phyloP scores from a whole-genome alignment of 345 rosid species.

The Anacardium occidentale region DNA sequence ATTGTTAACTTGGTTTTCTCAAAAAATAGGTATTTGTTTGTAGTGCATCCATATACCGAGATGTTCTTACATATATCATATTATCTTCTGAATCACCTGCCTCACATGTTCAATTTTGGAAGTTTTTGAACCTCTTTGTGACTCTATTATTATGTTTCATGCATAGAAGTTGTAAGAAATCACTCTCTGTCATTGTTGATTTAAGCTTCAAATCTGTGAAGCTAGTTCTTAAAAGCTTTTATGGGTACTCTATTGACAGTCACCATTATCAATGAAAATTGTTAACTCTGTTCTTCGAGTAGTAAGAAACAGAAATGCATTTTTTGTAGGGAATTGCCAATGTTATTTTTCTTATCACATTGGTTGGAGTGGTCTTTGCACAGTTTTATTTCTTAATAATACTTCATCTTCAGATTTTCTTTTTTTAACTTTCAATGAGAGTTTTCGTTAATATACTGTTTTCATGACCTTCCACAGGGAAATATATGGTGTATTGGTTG shows the following conservation, averaged over 20 bases:
- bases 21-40: too few relatives aligned
- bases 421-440: not conserved
- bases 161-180: too few relatives aligned
- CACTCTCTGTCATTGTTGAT: too few relatives aligned
- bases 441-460: not conserved
- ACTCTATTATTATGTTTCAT: too few relatives aligned
- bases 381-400: not conserved
- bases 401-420: constrained; percentile 2
- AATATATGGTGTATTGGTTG: constrained; percentile 78
- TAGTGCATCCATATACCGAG: too few relatives aligned
- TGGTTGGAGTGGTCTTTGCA: not conserved
- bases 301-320: not conserved
- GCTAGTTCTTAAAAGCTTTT: not conserved
- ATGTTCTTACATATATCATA: too few relatives aligned
- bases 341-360: not conserved
- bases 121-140: too few relatives aligned
- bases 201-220: not conserved
- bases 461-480: constrained; percentile 40
- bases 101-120: too few relatives aligned
- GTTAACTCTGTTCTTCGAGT: too few relatives aligned
- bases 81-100: too few relatives aligned
- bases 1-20: too few relatives aligned
- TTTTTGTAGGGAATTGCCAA: not conserved
- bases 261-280: not conserved
- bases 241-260: not conserved